Conservation (phyloP, 306 rosid genomes). For the Castanea mollissima region DNA sequence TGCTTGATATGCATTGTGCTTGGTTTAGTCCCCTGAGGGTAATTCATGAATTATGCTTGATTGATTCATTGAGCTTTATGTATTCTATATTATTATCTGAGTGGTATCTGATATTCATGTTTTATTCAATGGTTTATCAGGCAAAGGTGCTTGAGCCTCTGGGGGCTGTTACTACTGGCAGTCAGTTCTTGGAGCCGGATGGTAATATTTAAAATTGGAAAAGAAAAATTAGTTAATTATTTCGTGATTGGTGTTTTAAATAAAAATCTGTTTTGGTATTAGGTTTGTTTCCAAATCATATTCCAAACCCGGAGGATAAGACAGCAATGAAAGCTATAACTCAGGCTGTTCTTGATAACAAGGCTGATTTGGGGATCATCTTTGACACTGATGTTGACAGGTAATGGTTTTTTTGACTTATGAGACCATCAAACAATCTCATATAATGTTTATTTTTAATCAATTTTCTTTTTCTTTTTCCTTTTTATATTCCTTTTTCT, state of each 20-base stretch:
- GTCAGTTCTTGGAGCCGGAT: conserved; percentile 99
- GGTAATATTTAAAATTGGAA: conserved; percentile 51
- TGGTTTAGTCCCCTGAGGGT: not conserved
- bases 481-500: not conserved
- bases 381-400: conserved; percentile 97
- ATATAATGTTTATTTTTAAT: conserved; percentile 11
- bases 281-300: conserved; percentile 97
- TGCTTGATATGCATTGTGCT: not conserved
- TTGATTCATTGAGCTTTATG: conserved; percentile 2
- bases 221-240: conserved; percentile 14
- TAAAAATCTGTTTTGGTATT: conserved; percentile 23
- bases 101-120: conserved; percentile 3
- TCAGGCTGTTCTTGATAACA: conserved; percentile 81
- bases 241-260: not conserved
- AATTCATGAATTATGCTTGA: not conserved
- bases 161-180: conserved; percentile 85
- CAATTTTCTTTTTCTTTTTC: not conserved
- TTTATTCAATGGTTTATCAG: conserved; percentile 45
- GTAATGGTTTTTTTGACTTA: conserved; percentile 33
- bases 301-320: conserved; percentile 97
- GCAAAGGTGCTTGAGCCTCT: conserved; percentile 93
- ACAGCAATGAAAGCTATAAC: conserved; percentile 96
- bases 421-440: not conserved
- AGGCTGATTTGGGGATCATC: conserved; percentile 96
- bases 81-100: not conserved